Evolutionary conservation across 2,329 filamentous ascomycete genomes (phyloP), one percentile per base, ranked within the genome.

Genomic region (Aspergillus ruber): DNA sequence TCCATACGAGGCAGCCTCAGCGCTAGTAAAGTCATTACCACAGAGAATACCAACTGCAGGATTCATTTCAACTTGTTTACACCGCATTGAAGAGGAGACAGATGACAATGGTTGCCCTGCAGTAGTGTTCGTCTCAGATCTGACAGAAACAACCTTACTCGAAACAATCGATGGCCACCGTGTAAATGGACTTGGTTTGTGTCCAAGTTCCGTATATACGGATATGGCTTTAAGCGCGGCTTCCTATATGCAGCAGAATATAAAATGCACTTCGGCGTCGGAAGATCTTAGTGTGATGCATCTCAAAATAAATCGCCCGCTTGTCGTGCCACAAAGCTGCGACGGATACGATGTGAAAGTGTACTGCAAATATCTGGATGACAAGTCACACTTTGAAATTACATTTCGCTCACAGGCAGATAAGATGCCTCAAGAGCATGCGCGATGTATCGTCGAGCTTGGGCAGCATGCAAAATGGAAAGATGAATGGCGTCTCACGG

Each of bases 1-100:
- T 13, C 80, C 82, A 61, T 86, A 86, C 63, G 74, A 77, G 53
- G 84, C 86, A 54, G 83, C 89, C 65, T 90, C 84, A 82, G 32
- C 13, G 1, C 13, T 35, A 13, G 15, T 20, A 17, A 21, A 4
- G 8, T 39, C 8, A 6, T 10, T 9, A 18, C 36, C 15, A 15
- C 17, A 21, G 13, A 35, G 3, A 3, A 4, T 18, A 13, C 3
- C 10, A 21, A 12, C 5, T 1, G 7, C 25, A 13, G 4, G 54
- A 76, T 72, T 35, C 71, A 35, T 54, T 56, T 57, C 62, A 46
- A 64, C 64, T 47, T 63, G 70, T 43, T 61, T 87, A 58, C 77
- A 74, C 54, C 71, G 87, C 47, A 72, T 82, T 39, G 76, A 75
- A 36, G 83, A 88, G 60, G 75, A 83, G 49, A 71, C 86, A 52